Conservation (phyloP, 1,284 basidiomycete genomes). For the Meira miltonrushii region DNA sequence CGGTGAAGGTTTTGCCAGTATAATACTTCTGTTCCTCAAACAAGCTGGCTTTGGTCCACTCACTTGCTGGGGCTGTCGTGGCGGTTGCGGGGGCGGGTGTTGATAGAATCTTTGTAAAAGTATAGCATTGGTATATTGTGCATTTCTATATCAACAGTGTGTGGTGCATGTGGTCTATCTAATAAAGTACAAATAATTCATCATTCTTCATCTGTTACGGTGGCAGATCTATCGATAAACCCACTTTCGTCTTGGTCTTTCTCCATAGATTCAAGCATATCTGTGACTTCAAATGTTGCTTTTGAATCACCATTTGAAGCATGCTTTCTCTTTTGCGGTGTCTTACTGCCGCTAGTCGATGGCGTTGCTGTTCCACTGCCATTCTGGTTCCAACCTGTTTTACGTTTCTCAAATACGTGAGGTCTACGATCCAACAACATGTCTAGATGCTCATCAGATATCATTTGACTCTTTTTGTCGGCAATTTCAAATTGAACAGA, state of each 20-base stretch:
- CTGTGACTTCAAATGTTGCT: conserved; percentile 77
- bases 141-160: too few species aligned
- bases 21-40: conserved; percentile 70
- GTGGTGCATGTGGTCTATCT: too few species aligned
- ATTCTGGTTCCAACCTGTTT: conserved; percentile 65
- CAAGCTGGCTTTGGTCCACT: conserved; percentile 65
- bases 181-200: too few species aligned
- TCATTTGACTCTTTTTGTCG: conserved; percentile 67
- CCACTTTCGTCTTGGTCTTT: not conserved
- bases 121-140: too few species aligned
- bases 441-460: conserved; percentile 72
- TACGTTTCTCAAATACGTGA: conserved; percentile 67
- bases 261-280: conserved; percentile 44
- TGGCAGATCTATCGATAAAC: too few species aligned
- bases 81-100: conserved; percentile 64
- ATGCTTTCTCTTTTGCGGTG: conserved; percentile 15
- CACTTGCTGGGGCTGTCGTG: conserved; percentile 81
- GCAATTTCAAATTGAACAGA: conserved; percentile 84
- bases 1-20: conserved; percentile 80
- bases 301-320: conserved; percentile 14
- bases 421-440: conserved; percentile 74
- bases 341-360: conserved; percentile 31
- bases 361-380: not conserved
- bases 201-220: too few species aligned
- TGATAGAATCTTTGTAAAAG: conserved; percentile 30